Conservation (phyloP, 495 filamentous ascomycete species). For the Daldinia bambusicola region DNA sequence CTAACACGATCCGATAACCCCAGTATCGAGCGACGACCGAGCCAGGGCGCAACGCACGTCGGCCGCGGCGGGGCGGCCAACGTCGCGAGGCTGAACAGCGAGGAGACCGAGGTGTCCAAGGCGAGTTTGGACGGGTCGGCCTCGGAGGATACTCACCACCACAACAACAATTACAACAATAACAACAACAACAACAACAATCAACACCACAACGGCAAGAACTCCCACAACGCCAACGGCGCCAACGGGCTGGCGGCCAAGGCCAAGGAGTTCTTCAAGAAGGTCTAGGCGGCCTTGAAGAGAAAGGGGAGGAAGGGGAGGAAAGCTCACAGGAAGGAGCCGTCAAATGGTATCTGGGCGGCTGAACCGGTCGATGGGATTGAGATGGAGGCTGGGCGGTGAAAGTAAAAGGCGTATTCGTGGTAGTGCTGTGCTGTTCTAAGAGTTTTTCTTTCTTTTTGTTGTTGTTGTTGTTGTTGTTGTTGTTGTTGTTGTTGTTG, state of each 20-base stretch:
- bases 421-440: too few species aligned
- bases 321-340: not conserved
- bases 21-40: slow-evolving; percentile 54
- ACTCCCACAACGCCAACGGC: slow-evolving; percentile 39
- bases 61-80: slow-evolving; percentile 69
- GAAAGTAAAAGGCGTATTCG: not conserved
- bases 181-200: too few species aligned
- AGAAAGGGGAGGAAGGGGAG: not conserved
- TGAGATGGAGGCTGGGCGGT: not conserved
- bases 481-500: too few species aligned
- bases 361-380: not conserved
- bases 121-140: slow-evolving; percentile 49
- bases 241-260: slow-evolving; percentile 59
- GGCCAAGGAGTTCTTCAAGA: slow-evolving; percentile 65
- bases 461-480: too few species aligned
- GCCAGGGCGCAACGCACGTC: slow-evolving; percentile 55
- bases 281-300: slow-evolving; percentile 50
- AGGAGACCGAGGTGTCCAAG: slow-evolving; percentile 50
- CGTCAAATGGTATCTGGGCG: not conserved
- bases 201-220: slow-evolving; percentile 35
- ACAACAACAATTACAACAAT: slow-evolving; percentile 29
- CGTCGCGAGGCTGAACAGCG: slow-evolving; percentile 51
- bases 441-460: too few species aligned
- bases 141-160: slow-evolving; percentile 31
- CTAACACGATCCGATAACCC: not conserved